Percentiles rank a stretch among this genome's conserved stretches.
Evolutionary conservation across 1,284 basidiomycete genomes (phyloP).

Genomic region (Heterobasidion irregulare): DNA sequence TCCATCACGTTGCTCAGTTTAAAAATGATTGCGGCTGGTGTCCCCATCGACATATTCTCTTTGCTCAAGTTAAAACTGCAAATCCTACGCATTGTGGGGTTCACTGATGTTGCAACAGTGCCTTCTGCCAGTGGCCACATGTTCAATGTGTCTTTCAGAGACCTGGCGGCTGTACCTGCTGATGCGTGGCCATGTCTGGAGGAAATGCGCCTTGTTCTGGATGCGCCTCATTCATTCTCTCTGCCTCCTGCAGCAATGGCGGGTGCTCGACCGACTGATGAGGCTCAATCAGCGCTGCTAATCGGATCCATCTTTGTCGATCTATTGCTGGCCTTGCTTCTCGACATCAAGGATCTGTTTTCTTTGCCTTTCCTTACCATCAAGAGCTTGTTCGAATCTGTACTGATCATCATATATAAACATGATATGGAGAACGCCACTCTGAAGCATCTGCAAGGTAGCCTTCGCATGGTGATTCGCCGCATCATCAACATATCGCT

Average conservation of each 20-base stretch:
- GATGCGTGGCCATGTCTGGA: slow-evolving; percentile 46
- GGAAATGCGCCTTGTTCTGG: slow-evolving; percentile 47
- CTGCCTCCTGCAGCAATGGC: slow-evolving; percentile 43
- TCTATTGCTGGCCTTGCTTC: slow-evolving; percentile 40
- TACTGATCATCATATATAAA: slow-evolving; percentile 61
- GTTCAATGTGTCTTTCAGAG: slow-evolving; percentile 46
- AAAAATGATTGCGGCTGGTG: slow-evolving; percentile 56
- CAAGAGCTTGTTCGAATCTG: slow-evolving; percentile 50
- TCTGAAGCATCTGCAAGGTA: slow-evolving; percentile 42
- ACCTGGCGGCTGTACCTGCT: slow-evolving; percentile 31
- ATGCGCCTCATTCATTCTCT: slow-evolving; percentile 41
- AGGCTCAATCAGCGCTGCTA: slow-evolving; percentile 33
- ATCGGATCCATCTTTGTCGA: slow-evolving; percentile 60
- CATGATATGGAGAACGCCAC: slow-evolving; percentile 52
- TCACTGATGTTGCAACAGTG: slow-evolving; percentile 35
- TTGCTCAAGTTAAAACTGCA: slow-evolving; percentile 56
- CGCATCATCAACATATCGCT: slow-evolving; percentile 43
- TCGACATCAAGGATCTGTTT: slow-evolving; percentile 31
- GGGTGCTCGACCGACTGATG: slow-evolving; percentile 32
- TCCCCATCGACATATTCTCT: slow-evolving; percentile 39
- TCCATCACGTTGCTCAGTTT: slow-evolving; percentile 49
- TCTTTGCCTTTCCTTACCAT: slow-evolving; percentile 41
- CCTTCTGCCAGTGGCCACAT: slow-evolving; percentile 37
- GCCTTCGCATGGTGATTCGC: slow-evolving; percentile 41
- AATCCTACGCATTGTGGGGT: slow-evolving; percentile 48